Conservation (phyloP, 2,329 filamentous ascomycete genomes). For the Dendryphion nanum region DNA sequence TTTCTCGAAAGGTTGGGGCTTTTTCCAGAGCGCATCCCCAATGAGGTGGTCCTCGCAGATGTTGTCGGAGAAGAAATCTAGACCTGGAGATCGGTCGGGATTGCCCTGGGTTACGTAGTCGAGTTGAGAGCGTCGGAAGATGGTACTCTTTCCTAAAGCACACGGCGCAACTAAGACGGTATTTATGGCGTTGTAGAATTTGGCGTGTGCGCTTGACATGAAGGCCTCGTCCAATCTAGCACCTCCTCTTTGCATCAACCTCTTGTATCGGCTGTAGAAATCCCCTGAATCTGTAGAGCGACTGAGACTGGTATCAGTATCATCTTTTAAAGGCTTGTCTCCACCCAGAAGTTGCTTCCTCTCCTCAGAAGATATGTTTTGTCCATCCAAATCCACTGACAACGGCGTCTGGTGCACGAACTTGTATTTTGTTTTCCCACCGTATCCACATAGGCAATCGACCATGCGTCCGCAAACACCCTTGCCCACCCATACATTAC, state of each 20-base stretch:
- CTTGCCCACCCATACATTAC: conserved; percentile 87
- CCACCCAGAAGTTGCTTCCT: conserved; percentile 32
- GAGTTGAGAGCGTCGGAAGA: conserved; percentile 93
- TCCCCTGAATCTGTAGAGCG: no score
- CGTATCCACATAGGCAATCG: conserved; percentile 74
- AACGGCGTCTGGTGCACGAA: conserved; percentile 94
- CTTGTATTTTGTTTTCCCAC: conserved; percentile 62
- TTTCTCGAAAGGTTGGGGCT: conserved; percentile 40
- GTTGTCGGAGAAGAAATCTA: conserved; percentile 92
- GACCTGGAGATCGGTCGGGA: conserved; percentile 59
- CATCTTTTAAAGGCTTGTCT: conserved; percentile 15
- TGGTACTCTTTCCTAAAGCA: conserved; percentile 95
- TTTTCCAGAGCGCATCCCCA: conserved; percentile 84
- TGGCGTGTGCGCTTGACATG: conserved; percentile 88
- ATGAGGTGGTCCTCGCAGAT: conserved; percentile 98
- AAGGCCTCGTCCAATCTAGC: conserved; percentile 92
- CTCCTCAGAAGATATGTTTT: conserved; percentile 24
- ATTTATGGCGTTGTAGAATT: conserved; percentile 98
- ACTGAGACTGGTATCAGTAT: conserved; percentile 27
- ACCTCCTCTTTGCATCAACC: conserved; percentile 55
- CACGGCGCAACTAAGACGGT: conserved; percentile 87
- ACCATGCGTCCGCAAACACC: conserved; percentile 86
- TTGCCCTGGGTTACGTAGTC: conserved; percentile 64
- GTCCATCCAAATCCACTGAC: conserved; percentile 66
- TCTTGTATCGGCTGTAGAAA: conserved; percentile 17